A percentile compares a stretch with the other conserved stretches of the same genome.
These are phyloP conservation scores for Metschnikowia orientalis DNA, from an alignment of 805 yeast species.

Conservation along the genomic window DNA sequence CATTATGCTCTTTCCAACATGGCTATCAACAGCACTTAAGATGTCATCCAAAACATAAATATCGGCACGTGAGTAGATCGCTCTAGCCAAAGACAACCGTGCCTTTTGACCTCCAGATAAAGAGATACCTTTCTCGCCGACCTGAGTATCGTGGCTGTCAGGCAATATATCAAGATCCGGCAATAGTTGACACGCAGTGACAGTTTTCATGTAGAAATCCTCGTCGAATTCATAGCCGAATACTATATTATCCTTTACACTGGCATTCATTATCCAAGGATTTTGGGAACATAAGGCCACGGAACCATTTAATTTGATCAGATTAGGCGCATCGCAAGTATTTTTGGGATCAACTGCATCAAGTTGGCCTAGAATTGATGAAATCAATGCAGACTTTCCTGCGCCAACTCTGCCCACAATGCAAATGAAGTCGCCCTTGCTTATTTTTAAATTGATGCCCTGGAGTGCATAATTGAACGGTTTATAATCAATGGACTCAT, in stretches of 20 bases:
- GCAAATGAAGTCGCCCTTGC: slow-evolving; percentile 15
- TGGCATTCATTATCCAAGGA: slow-evolving; percentile 40
- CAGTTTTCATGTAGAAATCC: slow-evolving; percentile 28
- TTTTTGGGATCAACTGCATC: slow-evolving; percentile 11
- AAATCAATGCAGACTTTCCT: slow-evolving; percentile 15
- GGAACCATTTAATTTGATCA: slow-evolving; percentile 26
- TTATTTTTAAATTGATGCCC: slow-evolving; percentile 7
- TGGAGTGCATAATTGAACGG: slow-evolving; percentile 26
- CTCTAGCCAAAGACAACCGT: slow-evolving; percentile 38
- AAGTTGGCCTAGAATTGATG: slow-evolving; percentile 15
- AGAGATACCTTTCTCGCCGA: slow-evolving; percentile 43
- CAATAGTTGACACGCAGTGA: slow-evolving; percentile 35
- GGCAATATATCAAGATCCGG: slow-evolving; percentile 34
- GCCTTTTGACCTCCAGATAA: slow-evolving; percentile 44
- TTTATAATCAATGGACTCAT: slow-evolving; percentile 11
- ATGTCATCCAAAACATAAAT: slow-evolving; percentile 38
- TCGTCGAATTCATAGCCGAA: slow-evolving; percentile 34
- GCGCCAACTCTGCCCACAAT: slow-evolving; percentile 17
- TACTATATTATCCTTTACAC: slow-evolving; percentile 37
- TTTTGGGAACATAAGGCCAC: slow-evolving; percentile 39
- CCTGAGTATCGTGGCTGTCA: slow-evolving; percentile 39
- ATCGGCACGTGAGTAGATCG: slow-evolving; percentile 39
- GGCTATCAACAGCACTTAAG: slow-evolving; percentile 42
- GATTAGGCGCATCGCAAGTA: slow-evolving; percentile 5
- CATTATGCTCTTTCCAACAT: slow-evolving; percentile 36